These are phyloP conservation scores for Coelastrella sp. DNA, from an alignment of 139 green algal genomes.

Conservation along the genomic window DNA sequence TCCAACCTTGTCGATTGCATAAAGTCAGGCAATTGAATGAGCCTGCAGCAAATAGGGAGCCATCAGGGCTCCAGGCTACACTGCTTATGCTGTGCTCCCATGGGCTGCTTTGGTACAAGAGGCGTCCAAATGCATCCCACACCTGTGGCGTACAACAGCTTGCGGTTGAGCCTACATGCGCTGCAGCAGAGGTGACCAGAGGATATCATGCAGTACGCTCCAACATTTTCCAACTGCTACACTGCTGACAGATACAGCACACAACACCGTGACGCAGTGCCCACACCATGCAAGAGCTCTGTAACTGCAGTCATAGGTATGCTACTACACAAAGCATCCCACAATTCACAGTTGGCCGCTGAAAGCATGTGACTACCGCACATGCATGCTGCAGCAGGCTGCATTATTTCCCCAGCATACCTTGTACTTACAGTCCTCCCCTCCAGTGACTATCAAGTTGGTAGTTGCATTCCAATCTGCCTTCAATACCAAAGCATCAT, in stretches of 20 bases:
- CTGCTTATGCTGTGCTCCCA: conserved; percentile 68
- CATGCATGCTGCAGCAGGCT: background rate
- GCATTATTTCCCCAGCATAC: conserved; percentile 42
- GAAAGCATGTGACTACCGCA: background rate
- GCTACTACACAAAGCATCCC: too few relatives aligned
- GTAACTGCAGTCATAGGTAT: too few relatives aligned
- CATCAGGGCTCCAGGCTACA: conserved; percentile 75
- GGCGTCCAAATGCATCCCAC: conserved; percentile 79
- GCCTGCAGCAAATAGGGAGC: conserved; percentile 77
- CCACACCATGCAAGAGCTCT: too few relatives aligned
- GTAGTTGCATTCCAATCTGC: conserved; percentile 82
- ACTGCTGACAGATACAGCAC: too few relatives aligned
- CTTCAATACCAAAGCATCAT: conserved; percentile 64
- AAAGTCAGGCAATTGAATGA: conserved; percentile 74
- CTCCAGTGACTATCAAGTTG: conserved; percentile 77
- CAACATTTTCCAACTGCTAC: background rate
- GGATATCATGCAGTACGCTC: background rate
- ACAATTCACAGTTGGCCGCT: too few relatives aligned
- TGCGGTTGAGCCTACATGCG: too few relatives aligned
- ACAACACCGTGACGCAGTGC: too few relatives aligned
- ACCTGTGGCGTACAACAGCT: conserved; percentile 54
- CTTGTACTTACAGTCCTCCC: conserved; percentile 88
- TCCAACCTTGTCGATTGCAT: conserved; percentile 78
- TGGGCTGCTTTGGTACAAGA: conserved; percentile 72
- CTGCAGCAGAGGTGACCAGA: too few relatives aligned